Base-by-base conservation (phyloP, 2,329 filamentous ascomycete species). In the Verticillium nonalfalfae region DNA sequence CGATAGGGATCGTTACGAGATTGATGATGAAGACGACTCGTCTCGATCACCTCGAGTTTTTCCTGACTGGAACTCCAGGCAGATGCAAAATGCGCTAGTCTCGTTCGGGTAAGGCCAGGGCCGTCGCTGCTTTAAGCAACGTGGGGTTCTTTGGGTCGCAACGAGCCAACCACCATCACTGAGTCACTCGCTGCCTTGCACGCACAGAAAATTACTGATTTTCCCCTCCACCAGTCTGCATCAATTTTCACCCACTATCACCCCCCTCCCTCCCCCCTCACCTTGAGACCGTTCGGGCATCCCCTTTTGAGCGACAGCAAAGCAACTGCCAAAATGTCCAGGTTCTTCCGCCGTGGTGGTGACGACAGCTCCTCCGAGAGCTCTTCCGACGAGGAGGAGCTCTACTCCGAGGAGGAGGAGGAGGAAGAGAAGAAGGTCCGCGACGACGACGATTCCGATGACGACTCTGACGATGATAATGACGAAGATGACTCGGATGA, bases 381-480 rank as follows among this genome's bases (percentile, higher is more conserved):
- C 81, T 92, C 91, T 84, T 96, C 92, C 72, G 94, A 97, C 71
- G 94, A 98, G 83, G 93, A 98, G 81, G 90, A 93, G 79, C 89
- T 97, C 79, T 96, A 96, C 87, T 86, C 85, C 69, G 89, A 89
- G 70, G 88, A 88, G 76, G 90, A 91, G 75, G 85, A 91, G 75
- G 85, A 88, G 72, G 79, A 82, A 69, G 86, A 87, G 76, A 78
- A 86, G 70, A 72, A 81, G 63, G 70, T 72, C 61, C 72, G 69
- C 59, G 69, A 75, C 65, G 78, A 79, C 35, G 77, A 79, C 57
- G 80, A 84, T 63, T 78, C 82, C 58, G 82, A 82, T 35, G 79
- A 81, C 59, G 80, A 79, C 59, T 81, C 84, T 63, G 78, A 78
- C 60, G 79, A 81, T 60, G 78, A 77, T 62, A 80, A 83, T 62